Base-by-base conservation (phyloP, 2,329 filamentous ascomycete genomes). In the Aspergillus sp. region DNA sequence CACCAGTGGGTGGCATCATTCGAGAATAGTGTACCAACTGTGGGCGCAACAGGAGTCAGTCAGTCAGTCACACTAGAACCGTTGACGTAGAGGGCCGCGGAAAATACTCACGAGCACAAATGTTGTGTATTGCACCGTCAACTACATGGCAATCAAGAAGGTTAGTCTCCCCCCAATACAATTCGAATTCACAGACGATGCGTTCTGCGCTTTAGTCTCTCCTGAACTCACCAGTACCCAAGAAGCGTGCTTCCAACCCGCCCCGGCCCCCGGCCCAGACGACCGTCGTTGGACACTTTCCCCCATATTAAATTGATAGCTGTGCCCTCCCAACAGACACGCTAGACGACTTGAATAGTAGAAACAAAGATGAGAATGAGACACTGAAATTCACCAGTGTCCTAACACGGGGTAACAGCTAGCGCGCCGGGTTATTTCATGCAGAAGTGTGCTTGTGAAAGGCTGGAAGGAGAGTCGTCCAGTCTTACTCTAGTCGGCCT, bases 11-110 rank as follows among this genome's bases (percentile, higher is more conserved):
- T n/a, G 92, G 90, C 93, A 97, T 97, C 60, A 96, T 87, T 64
- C 93, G 86, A 31, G 93, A 96, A 75, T 98, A 96, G 78, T 97
- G 93, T 83, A 96, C 90, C 56, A 97, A 84, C 90, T 93, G 69
- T 33, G 14, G 31, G 24, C 14, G 41, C 46, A 12, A 59, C 21
- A 27, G 15, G 37, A 41, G 23, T 53, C 40, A 51, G 44, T n/a
- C 19, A 33, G 24, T 33, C 27, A 31, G 8, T 31, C 27, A 31
- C 27, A 4, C 8, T 31, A 11, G 4, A 31, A 11, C 2, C 27
- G 3, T 31, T 31, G 27, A 11, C 27, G 9, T 31, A 31, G 27
- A 11, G 27, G 27, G 9, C 27, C 27, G 27, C 27, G 9, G 24
- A 3, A 31, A 31, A 31, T 9, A 64, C 75, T 65, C 70, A 79